Percentiles rank a stretch among this genome's conserved stretches.
Conservation (phyloP, 2,329 filamentous ascomycete genomes). For the Xylaria sp. region DNA sequence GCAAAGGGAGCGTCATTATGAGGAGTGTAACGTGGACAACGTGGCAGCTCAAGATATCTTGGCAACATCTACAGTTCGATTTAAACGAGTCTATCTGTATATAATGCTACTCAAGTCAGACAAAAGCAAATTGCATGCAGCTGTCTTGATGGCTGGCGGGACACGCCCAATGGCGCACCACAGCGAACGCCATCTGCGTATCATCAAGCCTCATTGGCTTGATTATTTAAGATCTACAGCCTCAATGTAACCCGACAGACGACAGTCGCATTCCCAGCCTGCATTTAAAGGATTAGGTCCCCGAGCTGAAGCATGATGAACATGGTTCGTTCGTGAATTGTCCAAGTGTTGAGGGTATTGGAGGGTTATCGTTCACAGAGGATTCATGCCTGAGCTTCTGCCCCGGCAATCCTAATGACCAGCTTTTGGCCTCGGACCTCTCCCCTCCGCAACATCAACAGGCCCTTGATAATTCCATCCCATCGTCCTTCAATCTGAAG, state of each 20-base stretch:
- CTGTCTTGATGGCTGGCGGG: not conserved
- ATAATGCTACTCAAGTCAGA: not conserved
- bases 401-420: not conserved
- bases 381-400: not conserved
- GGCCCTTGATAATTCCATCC: not conserved
- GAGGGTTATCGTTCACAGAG: not conserved
- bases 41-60: not conserved
- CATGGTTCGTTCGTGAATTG: not conserved
- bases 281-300: not conserved
- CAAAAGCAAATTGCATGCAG: not conserved
- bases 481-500: slow-evolving; percentile 2
- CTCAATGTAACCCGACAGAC: not conserved
- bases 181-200: not conserved
- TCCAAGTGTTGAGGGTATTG: not conserved
- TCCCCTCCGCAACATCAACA: not conserved
- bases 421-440: not conserved
- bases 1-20: not conserved
- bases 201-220: not conserved
- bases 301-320: not conserved
- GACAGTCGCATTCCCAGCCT: not conserved
- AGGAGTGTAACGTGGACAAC: not conserved
- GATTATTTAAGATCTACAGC: not conserved
- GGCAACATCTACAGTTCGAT: not conserved
- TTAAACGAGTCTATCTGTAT: not conserved
- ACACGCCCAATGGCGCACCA: not conserved